Evolutionary conservation across 139 green algal genomes (phyloP), one percentile per base, ranked within the genome.

Genomic region (Volvox africanus): DNA sequence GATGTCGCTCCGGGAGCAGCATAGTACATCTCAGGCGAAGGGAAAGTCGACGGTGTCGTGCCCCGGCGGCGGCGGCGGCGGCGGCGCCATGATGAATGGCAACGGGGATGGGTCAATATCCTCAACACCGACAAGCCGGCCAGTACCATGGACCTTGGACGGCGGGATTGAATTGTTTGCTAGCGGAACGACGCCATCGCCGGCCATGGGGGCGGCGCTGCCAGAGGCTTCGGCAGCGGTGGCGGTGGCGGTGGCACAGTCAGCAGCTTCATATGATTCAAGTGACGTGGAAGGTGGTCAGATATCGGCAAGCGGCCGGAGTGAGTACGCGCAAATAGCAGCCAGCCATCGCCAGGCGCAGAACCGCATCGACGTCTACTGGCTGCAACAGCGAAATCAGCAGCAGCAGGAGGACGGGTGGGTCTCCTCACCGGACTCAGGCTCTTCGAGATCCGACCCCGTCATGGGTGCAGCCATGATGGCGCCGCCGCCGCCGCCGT

Each of bases 1-100:
- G 85, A 89, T 75, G 19, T 89, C 85, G 2, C 85, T 89, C 6
- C 37, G 85, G 6, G 85, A 89, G 85, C 85, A 75, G 9, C 69
- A 89, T 71, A 82, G 37, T 44, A 84, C 28, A 17, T 62, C 78
- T 14, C 17, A 18, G 36, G 22, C 21, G 36, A 84, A 3, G 78
- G 32, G 36, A 14, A 44, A 22, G 37, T 84, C 78, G 36, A 84
- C 36, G 6, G 11, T 73, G 65, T 79, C 71, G 26, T n/a, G 26
- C 22, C 71, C 71, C 9, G 71, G 71, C 14, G n/a, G n/a, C 68
- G 17, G 68, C 21, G 68, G 17, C 62, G 62, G 62, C 62, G 62
- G 62, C 62, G 65, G 65, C 65, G 5, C 65, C 65, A 55, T 9
- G 5, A 55, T 55, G 5, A 12, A 21, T 20, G 71, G 71, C 71